Evolutionary conservation across 164 flowering plant genomes (phyloP), one percentile per base, ranked within the genome.

Genomic region (Kalanchoe fedtschenkoi): DNA sequence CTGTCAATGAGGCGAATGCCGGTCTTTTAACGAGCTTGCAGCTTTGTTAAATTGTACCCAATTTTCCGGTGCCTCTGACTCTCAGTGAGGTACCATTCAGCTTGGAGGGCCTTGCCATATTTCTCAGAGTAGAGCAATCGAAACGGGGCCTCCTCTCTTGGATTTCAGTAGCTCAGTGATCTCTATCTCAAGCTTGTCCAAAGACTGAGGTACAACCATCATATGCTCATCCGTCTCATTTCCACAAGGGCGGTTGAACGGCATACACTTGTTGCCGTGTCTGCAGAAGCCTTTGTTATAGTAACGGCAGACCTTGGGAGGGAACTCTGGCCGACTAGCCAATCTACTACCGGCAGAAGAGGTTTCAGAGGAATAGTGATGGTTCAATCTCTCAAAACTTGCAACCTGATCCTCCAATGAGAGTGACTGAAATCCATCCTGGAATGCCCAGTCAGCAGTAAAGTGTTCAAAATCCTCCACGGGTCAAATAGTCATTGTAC

Each of bases 61-160:
- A 84, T 84, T 64, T 80, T 81, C 35, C 88, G 87, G 62, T 87
- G 87, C 66, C 93, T 78, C 60, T 87, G 93, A 70, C 93, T 84
- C 74, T 83, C 93, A 0, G 93, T 87, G 1, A 84, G 78, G 61
- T 87, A 87, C 44, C 89, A 88, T 32, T 84, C 86, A 0, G 89
- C 89, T 64, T 84, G 86, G 32, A 86, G 77, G 24, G 63, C 74
- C 73, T 67, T 80, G 28, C 87, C 84, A 59, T 81, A 86, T 64
- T 69, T 86, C 61, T 84, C 93, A 63, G 69, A 76, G 67, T 84
- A 86, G 77, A 86, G 13, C 93, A 64, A 86, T 84, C 3, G 89
- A 82, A 33, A 86, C 80, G n/a, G 92, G 89, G 30, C 39, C 5
- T 15, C 88, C 84, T 58, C 84, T 72, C 67, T 76, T 68, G 6